Conservation (phyloP, 2,329 filamentous ascomycete genomes). For the Mollisia scopiformis region DNA sequence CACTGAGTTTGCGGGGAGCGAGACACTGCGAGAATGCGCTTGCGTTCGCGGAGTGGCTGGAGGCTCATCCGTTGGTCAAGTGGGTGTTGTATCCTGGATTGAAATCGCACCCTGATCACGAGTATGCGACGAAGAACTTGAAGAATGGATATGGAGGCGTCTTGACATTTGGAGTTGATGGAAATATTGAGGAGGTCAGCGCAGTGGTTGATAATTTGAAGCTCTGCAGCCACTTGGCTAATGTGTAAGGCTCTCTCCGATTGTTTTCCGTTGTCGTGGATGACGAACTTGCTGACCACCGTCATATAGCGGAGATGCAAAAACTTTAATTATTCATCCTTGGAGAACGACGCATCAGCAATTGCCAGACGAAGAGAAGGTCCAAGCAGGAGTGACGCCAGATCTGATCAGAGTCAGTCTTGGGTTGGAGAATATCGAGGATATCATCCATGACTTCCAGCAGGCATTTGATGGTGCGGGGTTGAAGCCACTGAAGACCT, state of each 20-base stretch:
- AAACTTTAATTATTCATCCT: slow-evolving; percentile 67
- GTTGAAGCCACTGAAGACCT: background rate
- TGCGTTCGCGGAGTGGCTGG: slow-evolving; percentile 65
- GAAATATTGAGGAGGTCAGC: slow-evolving; percentile 62
- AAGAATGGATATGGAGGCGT: slow-evolving; percentile 68
- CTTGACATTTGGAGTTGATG: slow-evolving; percentile 69
- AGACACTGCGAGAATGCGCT: slow-evolving; percentile 66
- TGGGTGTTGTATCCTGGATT: slow-evolving; percentile 74
- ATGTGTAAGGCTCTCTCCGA: slow-evolving; percentile 45
- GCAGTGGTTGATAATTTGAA: slow-evolving; percentile 25
- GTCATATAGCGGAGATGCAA: slow-evolving; percentile 49
- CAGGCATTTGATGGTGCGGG: slow-evolving; percentile 22
- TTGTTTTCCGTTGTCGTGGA: background rate
- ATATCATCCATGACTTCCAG: slow-evolving; percentile 67
- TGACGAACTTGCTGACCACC: background rate
- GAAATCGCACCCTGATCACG: slow-evolving; percentile 61
- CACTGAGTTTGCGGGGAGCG: slow-evolving; percentile 64
- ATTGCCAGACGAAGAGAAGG: slow-evolving; percentile 61
- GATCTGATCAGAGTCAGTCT: slow-evolving; percentile 44
- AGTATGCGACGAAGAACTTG: slow-evolving; percentile 67
- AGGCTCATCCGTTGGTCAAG: slow-evolving; percentile 64
- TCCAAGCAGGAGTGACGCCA: slow-evolving; percentile 63
- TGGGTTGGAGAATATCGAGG: slow-evolving; percentile 70
- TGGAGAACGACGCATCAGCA: slow-evolving; percentile 72
- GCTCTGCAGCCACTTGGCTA: slow-evolving; percentile 59